These are phyloP conservation scores for Boletus coccyginus DNA, from an alignment of 768 basidiomycete species.

Conservation along the genomic window DNA sequence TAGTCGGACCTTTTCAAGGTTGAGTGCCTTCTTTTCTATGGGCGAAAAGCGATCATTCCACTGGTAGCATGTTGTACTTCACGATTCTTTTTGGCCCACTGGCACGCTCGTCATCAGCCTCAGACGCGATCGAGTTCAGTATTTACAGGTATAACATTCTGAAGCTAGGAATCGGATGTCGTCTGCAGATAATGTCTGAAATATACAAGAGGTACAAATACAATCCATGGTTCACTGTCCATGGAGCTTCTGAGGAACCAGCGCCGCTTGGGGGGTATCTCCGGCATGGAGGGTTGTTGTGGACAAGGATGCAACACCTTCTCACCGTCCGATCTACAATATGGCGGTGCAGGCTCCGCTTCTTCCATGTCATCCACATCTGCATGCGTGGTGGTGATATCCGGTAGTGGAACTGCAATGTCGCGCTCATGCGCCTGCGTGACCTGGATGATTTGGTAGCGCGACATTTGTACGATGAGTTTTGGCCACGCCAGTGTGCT, in stretches of 20 bases:
- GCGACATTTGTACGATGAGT: constrained; percentile 38
- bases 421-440: background rate
- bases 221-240: background rate
- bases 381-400: constrained; percentile 26
- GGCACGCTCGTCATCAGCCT: background rate
- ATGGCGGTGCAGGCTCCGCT: constrained; percentile 38
- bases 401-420: constrained; percentile 21
- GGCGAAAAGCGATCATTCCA: too few species aligned
- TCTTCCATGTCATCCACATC: constrained; percentile 9
- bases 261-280: constrained; percentile 2
- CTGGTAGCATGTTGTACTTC: too few species aligned
- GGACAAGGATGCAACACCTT: constrained; percentile 9
- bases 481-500: constrained; percentile 51
- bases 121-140: background rate
- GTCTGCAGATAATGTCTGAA: background rate
- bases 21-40: too few species aligned
- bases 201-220: background rate
- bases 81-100: too few species aligned
- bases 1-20: too few species aligned
- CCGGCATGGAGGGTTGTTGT: background rate
- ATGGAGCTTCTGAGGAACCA: constrained; percentile 16
- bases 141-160: background rate
- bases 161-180: too few species aligned
- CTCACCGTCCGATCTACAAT: constrained; percentile 20
- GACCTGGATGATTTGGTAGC: constrained; percentile 45